Evolutionary conservation across 345 rosid genomes (phyloP), one percentile per base, ranked within the genome.

Genomic region (Citrus inodora): DNA sequence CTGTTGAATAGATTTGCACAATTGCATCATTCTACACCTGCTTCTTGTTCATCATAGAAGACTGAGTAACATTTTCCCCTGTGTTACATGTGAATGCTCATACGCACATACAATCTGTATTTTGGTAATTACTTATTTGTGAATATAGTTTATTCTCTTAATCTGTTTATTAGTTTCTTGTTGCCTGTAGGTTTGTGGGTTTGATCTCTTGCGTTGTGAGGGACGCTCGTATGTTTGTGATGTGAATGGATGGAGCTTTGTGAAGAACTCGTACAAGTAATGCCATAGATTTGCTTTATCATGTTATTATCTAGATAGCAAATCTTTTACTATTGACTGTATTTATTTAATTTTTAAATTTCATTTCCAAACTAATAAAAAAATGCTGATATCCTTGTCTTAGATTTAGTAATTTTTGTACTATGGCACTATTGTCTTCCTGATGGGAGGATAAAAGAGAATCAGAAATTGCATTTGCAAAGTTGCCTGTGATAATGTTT

Each of bases 161-260:
- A 56, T 58, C 53, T 30, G 51, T 79, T 55, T 40, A 6, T 32
- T n/a, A 35, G 61, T 69, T 60, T 63, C 37, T 51, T 65, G 61
- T 58, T 82, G 42, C 72, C 84, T 85, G 74, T 87, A 96, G 99
- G 99, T 96, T 67, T 97, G 99, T 80, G 99, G 99, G 46, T 97
- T 97, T 84, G 99, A 97, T 91, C 98, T 97, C 25, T 80, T 97
- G 87, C 96, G 99, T 70, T 90, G 94, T 58, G 99, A 93, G 80
- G 99, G 99, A 53, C 89, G 96, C 33, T 97, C 98, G 32, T 97
- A 94, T 79, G 98, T 94, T 67, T 97, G 98, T 80, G 99, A 97
- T 82, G 99, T 97, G 76, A 97, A 97, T 86, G 99, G 99, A 72
- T 97, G 99, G 99, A 97, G 99, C 89, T 97, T 94, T 82, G 99